A percentile compares a stretch with the other conserved stretches of the same genome.
Evolutionary conservation across 306 rosid genomes (phyloP).

Genomic region (Pterocarpus macrocarpus): DNA sequence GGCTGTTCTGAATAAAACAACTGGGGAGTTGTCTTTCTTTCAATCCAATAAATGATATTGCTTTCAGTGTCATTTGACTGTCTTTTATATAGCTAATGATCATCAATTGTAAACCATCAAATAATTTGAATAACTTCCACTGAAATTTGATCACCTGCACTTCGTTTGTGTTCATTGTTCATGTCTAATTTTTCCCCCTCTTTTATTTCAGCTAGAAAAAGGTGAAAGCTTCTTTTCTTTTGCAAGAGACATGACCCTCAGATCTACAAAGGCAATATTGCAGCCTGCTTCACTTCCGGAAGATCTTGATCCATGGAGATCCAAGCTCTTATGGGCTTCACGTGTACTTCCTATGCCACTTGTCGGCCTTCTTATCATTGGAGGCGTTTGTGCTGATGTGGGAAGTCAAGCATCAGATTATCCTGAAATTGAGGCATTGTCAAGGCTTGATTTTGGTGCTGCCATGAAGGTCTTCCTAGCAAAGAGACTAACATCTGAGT

Average conservation of each 20-base stretch:
- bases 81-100: slow-evolving; percentile 21
- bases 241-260: slow-evolving; percentile 90
- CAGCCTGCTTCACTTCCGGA: slow-evolving; percentile 66
- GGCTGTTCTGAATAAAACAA: neutral
- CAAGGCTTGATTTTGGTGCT: slow-evolving; percentile 90
- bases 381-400: slow-evolving; percentile 74
- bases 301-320: slow-evolving; percentile 89
- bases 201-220: slow-evolving; percentile 70
- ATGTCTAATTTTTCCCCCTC: slow-evolving; percentile 21
- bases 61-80: slow-evolving; percentile 22
- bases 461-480: slow-evolving; percentile 96
- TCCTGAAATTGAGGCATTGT: slow-evolving; percentile 93
- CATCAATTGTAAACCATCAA: slow-evolving; percentile 10
- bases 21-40: slow-evolving; percentile 1
- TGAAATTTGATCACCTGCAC: slow-evolving; percentile 25
- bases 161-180: slow-evolving; percentile 25
- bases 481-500: slow-evolving; percentile 86
- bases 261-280: slow-evolving; percentile 84
- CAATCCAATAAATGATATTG: slow-evolving; percentile 25
- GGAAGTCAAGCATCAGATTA: slow-evolving; percentile 76
- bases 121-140: neutral
- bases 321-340: slow-evolving; percentile 95
- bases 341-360: slow-evolving; percentile 98
- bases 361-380: slow-evolving; percentile 86
- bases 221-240: slow-evolving; percentile 94